phyloP scores from a whole-genome alignment of 768 basidiomycete genomes.

The Rhodotorula diobovata region DNA sequence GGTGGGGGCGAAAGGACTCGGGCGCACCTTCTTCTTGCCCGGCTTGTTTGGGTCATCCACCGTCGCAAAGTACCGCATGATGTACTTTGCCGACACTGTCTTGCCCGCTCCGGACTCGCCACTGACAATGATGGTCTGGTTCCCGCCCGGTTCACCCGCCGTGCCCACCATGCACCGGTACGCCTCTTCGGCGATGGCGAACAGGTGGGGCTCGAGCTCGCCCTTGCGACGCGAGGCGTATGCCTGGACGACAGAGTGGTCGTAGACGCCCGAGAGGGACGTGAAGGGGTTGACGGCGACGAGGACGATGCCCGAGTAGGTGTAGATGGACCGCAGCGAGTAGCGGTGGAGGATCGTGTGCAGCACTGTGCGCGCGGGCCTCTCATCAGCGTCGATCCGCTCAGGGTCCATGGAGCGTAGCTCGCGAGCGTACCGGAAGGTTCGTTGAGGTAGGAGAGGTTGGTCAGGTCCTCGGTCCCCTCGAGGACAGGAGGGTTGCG shows the following conservation, averaged over 20 bases:
- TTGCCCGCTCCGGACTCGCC: slow-evolving; percentile 99
- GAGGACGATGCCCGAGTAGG: slow-evolving; percentile 96
- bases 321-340: slow-evolving; percentile 94
- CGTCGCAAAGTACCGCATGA: slow-evolving; percentile 97
- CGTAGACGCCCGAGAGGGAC: slow-evolving; percentile 87
- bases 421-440: slow-evolving; percentile 67
- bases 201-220: slow-evolving; percentile 93
- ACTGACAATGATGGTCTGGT: slow-evolving; percentile 97
- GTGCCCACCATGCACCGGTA: slow-evolving; percentile 95
- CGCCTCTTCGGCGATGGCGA: slow-evolving; percentile 98
- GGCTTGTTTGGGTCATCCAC: slow-evolving; percentile 74
- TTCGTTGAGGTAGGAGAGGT: slow-evolving; percentile 95
- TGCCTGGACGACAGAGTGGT: slow-evolving; percentile 92
- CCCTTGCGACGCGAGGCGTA: slow-evolving; percentile 88
- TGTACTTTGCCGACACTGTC: slow-evolving; percentile 98
- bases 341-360: slow-evolving; percentile 97
- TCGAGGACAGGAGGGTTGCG: slow-evolving; percentile 95
- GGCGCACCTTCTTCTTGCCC: slow-evolving; percentile 43
- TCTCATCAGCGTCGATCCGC: background rate
- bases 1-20: background rate
- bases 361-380: slow-evolving; percentile 58
- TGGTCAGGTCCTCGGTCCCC: slow-evolving; percentile 95
- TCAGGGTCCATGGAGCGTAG: no score
- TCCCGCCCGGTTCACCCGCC: slow-evolving; percentile 52
- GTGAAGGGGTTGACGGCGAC: slow-evolving; percentile 99